These are phyloP conservation scores for Xanthoceras sorbifolium DNA, from an alignment of 345 rosid species.

Conservation along the genomic window DNA sequence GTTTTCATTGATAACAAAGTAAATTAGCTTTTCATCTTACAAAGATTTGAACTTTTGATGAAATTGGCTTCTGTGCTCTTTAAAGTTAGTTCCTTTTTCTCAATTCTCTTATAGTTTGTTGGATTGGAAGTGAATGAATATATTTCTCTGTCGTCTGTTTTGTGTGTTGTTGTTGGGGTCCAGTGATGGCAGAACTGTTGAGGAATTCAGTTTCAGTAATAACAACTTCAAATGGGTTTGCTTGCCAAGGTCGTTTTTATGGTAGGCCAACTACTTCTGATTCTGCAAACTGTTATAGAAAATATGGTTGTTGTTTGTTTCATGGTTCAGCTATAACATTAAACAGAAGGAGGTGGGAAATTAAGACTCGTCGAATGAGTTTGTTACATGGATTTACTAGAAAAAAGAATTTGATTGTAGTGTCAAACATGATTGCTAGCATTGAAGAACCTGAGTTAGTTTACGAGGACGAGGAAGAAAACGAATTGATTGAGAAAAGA, in stretches of 20 bases:
- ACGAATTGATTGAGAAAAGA: neutral
- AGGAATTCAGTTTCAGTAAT: conserved; percentile 31
- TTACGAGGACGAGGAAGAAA: conserved; percentile 28
- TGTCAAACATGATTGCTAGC: conserved; percentile 16
- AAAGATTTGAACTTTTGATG: neutral
- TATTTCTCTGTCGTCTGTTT: conserved; percentile 10
- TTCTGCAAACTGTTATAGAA: neutral
- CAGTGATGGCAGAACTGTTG: conserved; percentile 33
- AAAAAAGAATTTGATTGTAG: conserved; percentile 2
- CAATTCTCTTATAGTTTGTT: neutral
- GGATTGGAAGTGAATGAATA: conserved; percentile 13
- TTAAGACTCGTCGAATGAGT: conserved; percentile 7
- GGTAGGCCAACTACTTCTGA: conserved; percentile 7
- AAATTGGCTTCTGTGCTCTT: conserved; percentile 2
- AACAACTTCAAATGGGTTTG: conserved; percentile 27
- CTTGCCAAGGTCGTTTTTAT: conserved; percentile 14
- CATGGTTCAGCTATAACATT: conserved; percentile 28
- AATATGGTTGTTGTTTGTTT: conserved; percentile 16
- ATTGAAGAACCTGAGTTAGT: conserved; percentile 19
- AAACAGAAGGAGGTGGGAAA: conserved; percentile 24
- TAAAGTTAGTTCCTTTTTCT: conserved; percentile 1
- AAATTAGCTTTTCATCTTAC: neutral
- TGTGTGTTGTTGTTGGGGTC: neutral
- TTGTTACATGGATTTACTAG: conserved; percentile 7
- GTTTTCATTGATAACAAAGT: neutral